phyloP scores from a whole-genome alignment of 1,139 yeast genomes.

The Geotrichum carabidarum region DNA sequence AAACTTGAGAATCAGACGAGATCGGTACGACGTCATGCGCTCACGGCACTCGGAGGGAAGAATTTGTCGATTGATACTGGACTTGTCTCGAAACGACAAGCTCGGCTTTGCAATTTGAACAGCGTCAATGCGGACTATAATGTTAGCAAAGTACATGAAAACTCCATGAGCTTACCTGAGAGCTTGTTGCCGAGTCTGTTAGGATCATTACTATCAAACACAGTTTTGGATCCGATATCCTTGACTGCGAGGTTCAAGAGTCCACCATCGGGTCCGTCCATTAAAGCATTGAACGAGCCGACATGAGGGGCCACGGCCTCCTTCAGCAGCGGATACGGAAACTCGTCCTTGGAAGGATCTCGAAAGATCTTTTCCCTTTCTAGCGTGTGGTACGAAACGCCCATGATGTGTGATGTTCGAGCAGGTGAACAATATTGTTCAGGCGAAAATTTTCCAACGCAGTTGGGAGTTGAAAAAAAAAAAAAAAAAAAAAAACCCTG shows the following conservation, averaged over 20 bases:
- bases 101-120: constrained; percentile 84
- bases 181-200: constrained; percentile 76
- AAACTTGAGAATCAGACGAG: constrained; percentile 66
- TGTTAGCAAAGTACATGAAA: not conserved
- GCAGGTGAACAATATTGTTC: not conserved
- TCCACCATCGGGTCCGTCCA: constrained; percentile 75
- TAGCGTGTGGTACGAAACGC: constrained; percentile 65
- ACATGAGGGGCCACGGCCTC: constrained; percentile 94
- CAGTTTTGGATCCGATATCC: constrained; percentile 81
- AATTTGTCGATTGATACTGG: constrained; percentile 74
- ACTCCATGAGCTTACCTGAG: constrained; percentile 31
- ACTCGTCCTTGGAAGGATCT: constrained; percentile 82
- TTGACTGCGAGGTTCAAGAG: constrained; percentile 75
- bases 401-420: constrained; percentile 23
- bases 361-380: constrained; percentile 82
- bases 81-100: constrained; percentile 67
- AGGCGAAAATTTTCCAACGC: constrained; percentile 9
- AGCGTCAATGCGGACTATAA: constrained; percentile 64
- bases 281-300: constrained; percentile 91
- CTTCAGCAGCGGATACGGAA: constrained; percentile 72
- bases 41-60: constrained; percentile 85
- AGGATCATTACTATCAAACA: constrained; percentile 71
- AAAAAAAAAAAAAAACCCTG: constrained; percentile 1
- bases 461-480: not conserved
- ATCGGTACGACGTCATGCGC: constrained; percentile 50